Evolutionary conservation across 305 asterid genomes (phyloP), one percentile per base, ranked within the genome.

Genomic region (Fraxinus ornus): DNA sequence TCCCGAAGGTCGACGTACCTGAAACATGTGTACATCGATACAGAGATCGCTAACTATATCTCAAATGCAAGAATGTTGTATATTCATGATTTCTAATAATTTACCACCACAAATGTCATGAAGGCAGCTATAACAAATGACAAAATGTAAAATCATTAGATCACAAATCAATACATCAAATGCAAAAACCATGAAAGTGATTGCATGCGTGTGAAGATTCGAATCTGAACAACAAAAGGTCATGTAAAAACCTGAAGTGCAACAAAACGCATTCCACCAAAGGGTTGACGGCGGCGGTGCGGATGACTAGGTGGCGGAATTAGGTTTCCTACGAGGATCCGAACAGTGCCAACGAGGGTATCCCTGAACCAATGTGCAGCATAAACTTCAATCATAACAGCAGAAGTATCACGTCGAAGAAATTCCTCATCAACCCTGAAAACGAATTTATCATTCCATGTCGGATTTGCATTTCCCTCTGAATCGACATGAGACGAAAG

Each of bases 361-460:
- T 92, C 90, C 3, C 92, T 89, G n/a, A 95, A 89, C 98, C 98
- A 95, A 78, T 88, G 87, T 0, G 44, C 79, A 4, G 93, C 81
- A 83, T 85, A 82, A 81, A 95, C 90, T 75, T 95, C 94, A 36
- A 95, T 95, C 90, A 90, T 90, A 68, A 95, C 94, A 37, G 98
- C 97, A 3, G 98, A 92, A 62, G 86, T 91, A 21, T 95, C 98
- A 9, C 70, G 86, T 0, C 78, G 84, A 68, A 95, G 95, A 72
- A 92, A 95, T 1, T 92, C 94, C n/a, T 95, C 98, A 76, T 92
- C 96, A 71, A 95, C 98, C 87, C 94, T 86, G 81, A 93, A 95
- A 15, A 95, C 98, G 85, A 95, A 93, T 78, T 95, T 95, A 2
- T 95, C 98, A 33, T 95, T 95, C 98, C 98, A 95, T 2, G 98